These are phyloP conservation scores for Lipomyces sp. DNA, from an alignment of 805 yeast genomes.

Conservation along the genomic window DNA sequence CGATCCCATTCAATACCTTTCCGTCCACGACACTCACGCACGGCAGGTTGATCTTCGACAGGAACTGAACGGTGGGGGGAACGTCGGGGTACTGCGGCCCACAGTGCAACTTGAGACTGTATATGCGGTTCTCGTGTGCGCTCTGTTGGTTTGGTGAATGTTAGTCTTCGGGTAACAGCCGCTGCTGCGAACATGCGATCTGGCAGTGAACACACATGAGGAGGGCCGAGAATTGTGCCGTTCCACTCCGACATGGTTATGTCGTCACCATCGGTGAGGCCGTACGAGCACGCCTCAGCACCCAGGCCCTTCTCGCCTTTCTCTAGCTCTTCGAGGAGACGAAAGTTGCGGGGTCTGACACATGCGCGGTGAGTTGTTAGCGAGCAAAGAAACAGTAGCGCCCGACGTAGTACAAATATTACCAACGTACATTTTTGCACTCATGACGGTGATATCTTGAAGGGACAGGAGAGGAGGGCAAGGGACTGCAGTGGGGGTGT, in stretches of 20 bases:
- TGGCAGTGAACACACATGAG: constrained; percentile 47
- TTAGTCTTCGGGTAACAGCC: not conserved
- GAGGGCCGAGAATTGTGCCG: constrained; percentile 97
- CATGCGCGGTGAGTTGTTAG: not conserved
- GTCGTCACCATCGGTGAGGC: constrained; percentile 85
- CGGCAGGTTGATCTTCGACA: constrained; percentile 83
- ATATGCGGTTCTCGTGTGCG: constrained; percentile 88
- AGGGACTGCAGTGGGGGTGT: not conserved
- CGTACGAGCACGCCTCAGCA: constrained; percentile 95
- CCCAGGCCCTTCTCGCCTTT: constrained; percentile 98
- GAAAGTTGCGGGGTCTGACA: constrained; percentile 80
- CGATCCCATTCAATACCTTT: constrained; percentile 36
- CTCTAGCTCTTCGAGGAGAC: constrained; percentile 91
- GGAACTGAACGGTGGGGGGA: constrained; percentile 80
- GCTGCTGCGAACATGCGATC: not conserved
- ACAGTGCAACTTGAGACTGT: constrained; percentile 75
- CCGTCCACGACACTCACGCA: constrained; percentile 74
- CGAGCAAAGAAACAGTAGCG: constrained; percentile 32
- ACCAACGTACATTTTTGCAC: constrained; percentile 25
- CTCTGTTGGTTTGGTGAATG: constrained; percentile 38
- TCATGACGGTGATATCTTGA: no score
- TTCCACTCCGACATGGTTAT: constrained; percentile 94
- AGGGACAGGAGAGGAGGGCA: not conserved
- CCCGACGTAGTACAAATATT: not conserved
- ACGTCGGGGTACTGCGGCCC: constrained; percentile 81